Evolutionary conservation across 371 early-diverging fungal species (phyloP).

Genomic region (Mortierella sp.): DNA sequence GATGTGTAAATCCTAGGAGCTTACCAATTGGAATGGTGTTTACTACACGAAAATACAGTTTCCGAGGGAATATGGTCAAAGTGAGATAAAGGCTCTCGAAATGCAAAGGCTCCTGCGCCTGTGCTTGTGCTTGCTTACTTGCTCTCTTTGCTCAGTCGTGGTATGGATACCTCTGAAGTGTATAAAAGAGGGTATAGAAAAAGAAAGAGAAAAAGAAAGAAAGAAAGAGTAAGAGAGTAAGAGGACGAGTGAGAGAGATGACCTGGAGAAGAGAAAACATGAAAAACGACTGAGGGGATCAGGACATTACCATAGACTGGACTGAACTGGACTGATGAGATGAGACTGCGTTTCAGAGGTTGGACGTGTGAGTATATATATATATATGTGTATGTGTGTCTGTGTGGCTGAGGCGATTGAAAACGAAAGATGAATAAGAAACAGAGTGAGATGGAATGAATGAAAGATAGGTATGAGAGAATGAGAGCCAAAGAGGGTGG

Average conservation of each 20-base stretch:
- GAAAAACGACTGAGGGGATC: too few relatives aligned
- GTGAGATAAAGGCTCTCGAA: conserved; percentile 2
- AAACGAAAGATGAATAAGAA: too few relatives aligned
- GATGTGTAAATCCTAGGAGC: background rate
- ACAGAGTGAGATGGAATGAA: background rate
- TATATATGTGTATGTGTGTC: background rate
- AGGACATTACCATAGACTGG: background rate
- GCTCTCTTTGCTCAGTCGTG: background rate
- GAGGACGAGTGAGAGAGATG: background rate
- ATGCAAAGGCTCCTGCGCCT: conserved; percentile 15
- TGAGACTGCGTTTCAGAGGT: background rate
- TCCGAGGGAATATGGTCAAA: background rate
- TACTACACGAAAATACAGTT: background rate
- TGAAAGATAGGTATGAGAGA: background rate
- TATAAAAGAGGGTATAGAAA: background rate
- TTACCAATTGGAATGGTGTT: background rate
- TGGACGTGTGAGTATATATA: background rate
- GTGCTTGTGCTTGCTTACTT: conserved; percentile 11
- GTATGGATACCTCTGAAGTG: background rate
- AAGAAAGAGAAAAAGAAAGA: conserved; percentile 1
- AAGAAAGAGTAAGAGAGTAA: background rate
- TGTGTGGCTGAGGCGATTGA: conserved; percentile 1
- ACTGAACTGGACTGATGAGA: background rate
- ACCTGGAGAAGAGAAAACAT: too few relatives aligned
- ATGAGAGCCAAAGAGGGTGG: background rate